Percentiles rank a stretch among this genome's conserved stretches.
These are phyloP conservation scores for Lathyrus sativus DNA, from an alignment of 306 rosid genomes.

Conservation along the genomic window DNA sequence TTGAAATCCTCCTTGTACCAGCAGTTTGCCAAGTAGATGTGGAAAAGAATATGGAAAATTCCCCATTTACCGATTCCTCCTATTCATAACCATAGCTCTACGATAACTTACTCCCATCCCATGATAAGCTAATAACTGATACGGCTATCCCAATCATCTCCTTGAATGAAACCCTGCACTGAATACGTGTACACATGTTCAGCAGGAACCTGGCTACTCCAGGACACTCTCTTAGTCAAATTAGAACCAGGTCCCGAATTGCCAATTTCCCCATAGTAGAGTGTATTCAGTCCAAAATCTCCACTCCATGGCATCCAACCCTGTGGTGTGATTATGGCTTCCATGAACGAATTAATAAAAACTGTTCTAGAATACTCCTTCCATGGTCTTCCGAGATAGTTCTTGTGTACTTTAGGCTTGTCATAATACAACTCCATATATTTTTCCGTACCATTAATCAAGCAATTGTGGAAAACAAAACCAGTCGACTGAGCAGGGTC, in stretches of 20 bases:
- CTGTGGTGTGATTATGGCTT: conserved; percentile 50
- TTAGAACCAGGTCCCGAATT: conserved; percentile 66
- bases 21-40: conserved; percentile 32
- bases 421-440: conserved; percentile 68
- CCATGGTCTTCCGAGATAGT: conserved; percentile 97
- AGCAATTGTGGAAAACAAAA: conserved; percentile 74
- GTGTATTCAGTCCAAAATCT: conserved; percentile 63
- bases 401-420: conserved; percentile 74
- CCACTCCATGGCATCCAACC: conserved; percentile 91
- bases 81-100: conserved; percentile 6
- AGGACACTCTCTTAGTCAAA: conserved; percentile 52
- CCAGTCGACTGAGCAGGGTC: conserved; percentile 90
- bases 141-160: conserved; percentile 66
- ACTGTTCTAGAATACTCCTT: conserved; percentile 84
- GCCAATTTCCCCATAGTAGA: conserved; percentile 74
- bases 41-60: not conserved
- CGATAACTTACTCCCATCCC: conserved; percentile 11
- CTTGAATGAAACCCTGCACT: conserved; percentile 81
- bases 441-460: conserved; percentile 76
- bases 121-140: conserved; percentile 33
- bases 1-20: conserved; percentile 11
- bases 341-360: conserved; percentile 58
- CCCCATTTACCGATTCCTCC: conserved; percentile 32
- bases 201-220: conserved; percentile 70
- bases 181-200: conserved; percentile 65